phyloP scores from a whole-genome alignment of 495 filamentous ascomycete genomes.

The Aspergillus sparsus region DNA sequence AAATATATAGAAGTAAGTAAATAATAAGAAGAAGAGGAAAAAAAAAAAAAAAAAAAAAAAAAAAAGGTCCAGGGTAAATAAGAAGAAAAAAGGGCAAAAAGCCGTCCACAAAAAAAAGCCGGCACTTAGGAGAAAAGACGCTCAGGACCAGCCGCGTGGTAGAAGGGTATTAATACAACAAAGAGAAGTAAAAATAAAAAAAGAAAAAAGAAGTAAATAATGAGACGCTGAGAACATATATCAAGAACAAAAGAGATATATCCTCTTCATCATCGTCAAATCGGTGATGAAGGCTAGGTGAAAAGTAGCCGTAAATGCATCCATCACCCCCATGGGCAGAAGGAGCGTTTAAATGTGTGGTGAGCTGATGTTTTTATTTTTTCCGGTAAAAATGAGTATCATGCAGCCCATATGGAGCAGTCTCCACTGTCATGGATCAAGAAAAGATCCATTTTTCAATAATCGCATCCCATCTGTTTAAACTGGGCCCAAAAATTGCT shows the following conservation, averaged over 20 bases:
- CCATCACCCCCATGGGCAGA: slow-evolving; percentile 2
- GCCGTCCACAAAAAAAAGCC: slow-evolving; percentile 29
- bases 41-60: slow-evolving; percentile 21
- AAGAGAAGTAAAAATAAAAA: slow-evolving; percentile 42
- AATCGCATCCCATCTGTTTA: slow-evolving; percentile 4
- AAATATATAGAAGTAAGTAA: slow-evolving; percentile 25
- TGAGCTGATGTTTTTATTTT: background rate
- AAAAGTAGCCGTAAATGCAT: slow-evolving; percentile 6
- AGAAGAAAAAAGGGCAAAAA: slow-evolving; percentile 34
- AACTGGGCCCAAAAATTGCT: background rate
- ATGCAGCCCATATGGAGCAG: slow-evolving; percentile 1
- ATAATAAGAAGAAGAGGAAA: slow-evolving; percentile 23
- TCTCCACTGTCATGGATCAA: background rate
- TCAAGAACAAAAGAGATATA: slow-evolving; percentile 23
- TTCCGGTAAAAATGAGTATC: background rate
- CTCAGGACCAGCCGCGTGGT: slow-evolving; percentile 33
- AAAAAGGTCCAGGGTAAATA: slow-evolving; percentile 28
- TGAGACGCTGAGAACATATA: slow-evolving; percentile 34
- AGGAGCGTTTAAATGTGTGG: slow-evolving; percentile 10
- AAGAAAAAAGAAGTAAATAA: slow-evolving; percentile 39
- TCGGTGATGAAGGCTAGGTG: slow-evolving; percentile 15
- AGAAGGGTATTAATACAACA: slow-evolving; percentile 47
- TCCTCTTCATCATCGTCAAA: slow-evolving; percentile 21
- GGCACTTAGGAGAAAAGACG: slow-evolving; percentile 44
- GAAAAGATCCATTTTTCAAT: slow-evolving; percentile 8